Percentiles rank a stretch among this genome's conserved stretches.
These are phyloP conservation scores for Globisporangium parvum DNA, from an alignment of 352 stramenopile species.

Conservation along the genomic window DNA sequence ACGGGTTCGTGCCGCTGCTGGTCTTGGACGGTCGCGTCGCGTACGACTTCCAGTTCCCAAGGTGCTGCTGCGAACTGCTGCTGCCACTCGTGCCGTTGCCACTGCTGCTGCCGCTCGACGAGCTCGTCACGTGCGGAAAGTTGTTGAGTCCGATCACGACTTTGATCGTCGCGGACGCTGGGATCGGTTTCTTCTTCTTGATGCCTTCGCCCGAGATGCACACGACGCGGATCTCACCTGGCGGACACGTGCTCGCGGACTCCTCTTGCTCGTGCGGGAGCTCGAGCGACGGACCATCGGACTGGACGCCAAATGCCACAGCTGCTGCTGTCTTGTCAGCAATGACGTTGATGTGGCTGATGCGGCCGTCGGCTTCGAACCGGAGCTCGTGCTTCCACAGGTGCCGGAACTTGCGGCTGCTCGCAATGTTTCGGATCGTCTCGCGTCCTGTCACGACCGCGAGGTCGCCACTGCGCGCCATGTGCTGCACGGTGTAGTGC, in stretches of 20 bases:
- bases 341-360: slow-evolving; percentile 83
- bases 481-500: slow-evolving; percentile 62
- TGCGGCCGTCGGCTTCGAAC: slow-evolving; percentile 70
- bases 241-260: slow-evolving; percentile 55
- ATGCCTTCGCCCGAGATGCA: slow-evolving; percentile 63
- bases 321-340: slow-evolving; percentile 75
- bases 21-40: slow-evolving; percentile 55
- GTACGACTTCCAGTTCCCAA: slow-evolving; percentile 60
- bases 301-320: slow-evolving; percentile 67
- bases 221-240: slow-evolving; percentile 75
- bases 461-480: slow-evolving; percentile 61
- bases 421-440: slow-evolving; percentile 60
- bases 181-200: slow-evolving; percentile 43
- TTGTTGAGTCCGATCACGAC: slow-evolving; percentile 65
- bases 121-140: slow-evolving; percentile 53
- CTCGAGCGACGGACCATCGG: slow-evolving; percentile 46
- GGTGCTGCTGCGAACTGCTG: slow-evolving; percentile 13
- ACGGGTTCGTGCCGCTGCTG: slow-evolving; percentile 37
- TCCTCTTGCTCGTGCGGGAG: slow-evolving; percentile 60
- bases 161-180: slow-evolving; percentile 37
- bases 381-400: slow-evolving; percentile 81
- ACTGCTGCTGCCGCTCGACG: slow-evolving; percentile 1
- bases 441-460: slow-evolving; percentile 76
- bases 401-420: slow-evolving; percentile 70
- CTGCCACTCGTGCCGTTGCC: slow-evolving; percentile 10